These are phyloP conservation scores for Thraustotheca clavata DNA, from an alignment of 352 stramenopile species.

Conservation along the genomic window DNA sequence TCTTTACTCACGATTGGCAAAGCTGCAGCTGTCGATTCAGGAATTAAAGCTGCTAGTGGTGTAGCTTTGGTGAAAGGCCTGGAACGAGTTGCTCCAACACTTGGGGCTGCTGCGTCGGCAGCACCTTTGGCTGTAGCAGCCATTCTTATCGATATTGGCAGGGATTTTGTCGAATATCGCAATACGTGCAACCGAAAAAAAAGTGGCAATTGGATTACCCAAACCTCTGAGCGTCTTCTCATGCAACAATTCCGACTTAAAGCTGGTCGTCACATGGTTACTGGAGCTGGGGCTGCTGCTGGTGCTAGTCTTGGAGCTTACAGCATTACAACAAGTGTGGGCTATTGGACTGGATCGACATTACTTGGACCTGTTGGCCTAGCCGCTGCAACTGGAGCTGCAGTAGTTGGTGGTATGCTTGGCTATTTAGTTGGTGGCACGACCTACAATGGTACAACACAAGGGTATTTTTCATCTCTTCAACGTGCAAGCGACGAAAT, in stretches of 20 bases:
- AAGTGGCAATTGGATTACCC: constrained; percentile 45
- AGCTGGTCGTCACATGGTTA: constrained; percentile 70
- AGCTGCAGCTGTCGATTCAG: constrained; percentile 72
- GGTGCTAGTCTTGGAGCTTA: constrained; percentile 70
- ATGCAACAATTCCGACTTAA: constrained; percentile 79
- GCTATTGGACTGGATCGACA: constrained; percentile 73
- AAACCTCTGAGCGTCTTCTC: constrained; percentile 67
- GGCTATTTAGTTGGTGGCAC: constrained; percentile 77
- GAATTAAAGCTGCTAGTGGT: constrained; percentile 63
- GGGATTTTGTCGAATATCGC: constrained; percentile 80
- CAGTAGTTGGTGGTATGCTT: constrained; percentile 70
- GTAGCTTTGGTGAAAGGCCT: constrained; percentile 70
- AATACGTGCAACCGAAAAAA: constrained; percentile 57
- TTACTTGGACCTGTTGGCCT: constrained; percentile 69
- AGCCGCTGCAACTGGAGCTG: constrained; percentile 64
- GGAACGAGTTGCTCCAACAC: constrained; percentile 40
- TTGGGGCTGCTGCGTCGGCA: constrained; percentile 56
- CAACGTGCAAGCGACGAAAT: constrained; percentile 78
- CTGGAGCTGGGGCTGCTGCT: constrained; percentile 59
- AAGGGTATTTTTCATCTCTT: constrained; percentile 65
- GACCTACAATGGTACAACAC: constrained; percentile 63
- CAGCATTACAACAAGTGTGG: constrained; percentile 51
- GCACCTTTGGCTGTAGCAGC: constrained; percentile 72
- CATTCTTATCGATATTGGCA: constrained; percentile 80
- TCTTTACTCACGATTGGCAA: constrained; percentile 49